A percentile compares a stretch with the other conserved stretches of the same genome.
Conservation (phyloP, 2,329 filamentous ascomycete species). For the Chrysoporthe austroafricana region DNA sequence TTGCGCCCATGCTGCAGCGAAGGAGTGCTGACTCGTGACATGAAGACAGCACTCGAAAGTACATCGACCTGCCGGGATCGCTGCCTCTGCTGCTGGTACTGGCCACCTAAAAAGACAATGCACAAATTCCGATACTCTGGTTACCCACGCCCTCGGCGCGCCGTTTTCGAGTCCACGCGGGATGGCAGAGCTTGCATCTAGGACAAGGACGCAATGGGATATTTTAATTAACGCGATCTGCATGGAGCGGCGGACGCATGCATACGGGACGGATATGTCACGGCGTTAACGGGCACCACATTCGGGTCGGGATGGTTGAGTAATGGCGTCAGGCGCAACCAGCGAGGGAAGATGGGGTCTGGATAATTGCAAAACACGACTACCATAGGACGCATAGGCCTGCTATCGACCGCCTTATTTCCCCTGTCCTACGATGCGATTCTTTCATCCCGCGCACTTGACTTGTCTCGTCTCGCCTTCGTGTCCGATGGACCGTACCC, state of each 20-base stretch:
- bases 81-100: background rate
- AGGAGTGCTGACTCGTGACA: background rate
- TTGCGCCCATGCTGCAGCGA: background rate
- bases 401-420: background rate
- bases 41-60: background rate
- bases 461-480: background rate
- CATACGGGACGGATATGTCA: constrained; percentile 1
- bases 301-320: constrained; percentile 1
- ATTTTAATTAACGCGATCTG: constrained; percentile 1
- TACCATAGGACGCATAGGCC: background rate
- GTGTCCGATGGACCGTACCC: background rate
- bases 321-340: constrained; percentile 10
- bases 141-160: background rate
- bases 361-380: constrained; percentile 1
- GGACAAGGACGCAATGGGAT: background rate
- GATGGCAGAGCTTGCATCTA: background rate
- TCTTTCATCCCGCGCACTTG: background rate
- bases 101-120: background rate
- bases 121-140: background rate
- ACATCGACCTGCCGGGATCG: background rate
- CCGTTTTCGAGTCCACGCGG: background rate
- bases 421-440: background rate
- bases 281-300: constrained; percentile 4
- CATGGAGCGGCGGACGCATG: constrained; percentile 1
- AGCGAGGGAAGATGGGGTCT: background rate